Base-by-base conservation (phyloP, 768 basidiomycete genomes). In the Tulasnella sp. region DNA sequence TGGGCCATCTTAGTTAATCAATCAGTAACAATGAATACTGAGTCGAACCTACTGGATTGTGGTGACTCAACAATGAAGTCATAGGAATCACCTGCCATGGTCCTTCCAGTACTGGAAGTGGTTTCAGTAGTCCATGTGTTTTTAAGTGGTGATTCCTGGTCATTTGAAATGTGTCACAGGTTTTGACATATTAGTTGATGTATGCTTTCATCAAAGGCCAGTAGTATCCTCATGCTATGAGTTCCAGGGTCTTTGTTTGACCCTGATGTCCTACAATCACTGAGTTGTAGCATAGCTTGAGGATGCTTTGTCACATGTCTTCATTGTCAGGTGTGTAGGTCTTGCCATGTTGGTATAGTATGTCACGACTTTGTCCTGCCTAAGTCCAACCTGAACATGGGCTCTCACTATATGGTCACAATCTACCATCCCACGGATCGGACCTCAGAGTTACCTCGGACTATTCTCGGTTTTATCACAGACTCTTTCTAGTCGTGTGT, bases 121-220 rank as follows among this genome's bases (percentile, higher is more conserved):
- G 68, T 29, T 64, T 49, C 0, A 68, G 60, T 1, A 49, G 62
- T 3, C 64, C 63, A 1, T 58, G 53, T 0, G 15, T 3, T 68
- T 66, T 1, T 63, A 38, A 1, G 64, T 57, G 58, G 0, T 24
- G 29, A 0, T 46, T 11, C 41, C 68, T 69, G 38, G 31, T 48
- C 4, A 59, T 45, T 27, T 56, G 45, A 57, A 67, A 68, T 4
- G 43, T 34, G 1, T 66, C 59, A 59, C 69, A 71, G 2, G 49
- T 27, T 1, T 27, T 2, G 34, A 71, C 62, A 53, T 68, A 71
- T 17, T 56, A 22, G 15, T 61, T 27, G 34, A 70, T 56, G 48
- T 63, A 64, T 21, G 34, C 7, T n/a, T 42, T n/a, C 41, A 63
- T 57, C 15, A 9, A 12, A 21, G 60, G 62, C 64, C 63, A 68